Base-by-base conservation (phyloP, 306 rosid genomes). In the Myrica gale region DNA sequence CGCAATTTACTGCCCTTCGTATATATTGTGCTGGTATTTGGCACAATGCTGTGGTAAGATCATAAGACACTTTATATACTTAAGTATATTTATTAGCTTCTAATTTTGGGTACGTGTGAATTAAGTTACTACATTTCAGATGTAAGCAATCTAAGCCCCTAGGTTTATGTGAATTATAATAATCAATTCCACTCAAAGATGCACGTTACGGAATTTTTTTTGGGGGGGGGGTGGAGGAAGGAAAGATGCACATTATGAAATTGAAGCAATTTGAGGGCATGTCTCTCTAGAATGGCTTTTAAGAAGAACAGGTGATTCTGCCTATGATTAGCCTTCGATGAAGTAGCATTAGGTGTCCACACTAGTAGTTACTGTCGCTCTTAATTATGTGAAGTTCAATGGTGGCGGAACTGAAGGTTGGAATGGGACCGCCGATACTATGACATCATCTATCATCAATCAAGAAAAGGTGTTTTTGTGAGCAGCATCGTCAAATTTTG, bases 31-130 rank as follows among this genome's bases (percentile, higher is more conserved):
- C 98, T 80, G 98, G 98, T 68, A 79, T 93, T 79, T 93, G 97
- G 98, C 98, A 93, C 87, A 93, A 93, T 81, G 97, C 96, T 80
- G 89, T 91, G 72, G 98, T 93, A 87, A 83, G 92, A 55, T 76
- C 69, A 66, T 46, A 16, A 66, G 37, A 10, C 23, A 47, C 44
- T 8, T 58, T 6, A 32, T 44, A 54, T 47, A 13, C 70, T 68
- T 76, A 54, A 11, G 7, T 53, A 20, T 10, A 52, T 19, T 37
- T 45, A 26, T 16, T 16, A 44, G 5, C 57, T 37, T 76, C 43
- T 58, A 66, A 42, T 17, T 15, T 42, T 42, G 11, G 70, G 3
- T 66, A n/a, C 10, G 7, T 8, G 70, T 43, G 26, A 66, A 42
- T 41, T 66, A n/a, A n/a, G 13, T 66, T 9, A 1, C 23, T 65